These are phyloP conservation scores for Iberis pinnata DNA, from an alignment of 345 rosid species.

Conservation along the genomic window DNA sequence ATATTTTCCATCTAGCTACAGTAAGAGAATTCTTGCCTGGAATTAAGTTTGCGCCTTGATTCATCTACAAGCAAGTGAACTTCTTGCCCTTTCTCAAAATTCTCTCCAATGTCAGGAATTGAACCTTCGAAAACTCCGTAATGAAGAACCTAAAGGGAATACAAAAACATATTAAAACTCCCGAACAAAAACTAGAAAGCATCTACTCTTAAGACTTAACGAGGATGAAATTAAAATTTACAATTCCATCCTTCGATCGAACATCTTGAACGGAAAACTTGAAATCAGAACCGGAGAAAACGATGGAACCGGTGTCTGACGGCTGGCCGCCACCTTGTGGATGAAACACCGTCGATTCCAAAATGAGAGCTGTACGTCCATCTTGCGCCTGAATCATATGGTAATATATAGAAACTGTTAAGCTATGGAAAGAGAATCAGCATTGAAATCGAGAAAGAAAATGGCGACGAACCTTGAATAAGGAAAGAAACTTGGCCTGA, in stretches of 20 bases:
- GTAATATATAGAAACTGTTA: background rate
- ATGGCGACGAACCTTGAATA: conserved; percentile 32
- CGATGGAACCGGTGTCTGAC: conserved; percentile 57
- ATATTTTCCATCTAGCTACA: no score
- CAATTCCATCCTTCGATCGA: conserved; percentile 70
- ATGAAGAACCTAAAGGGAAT: conserved; percentile 61
- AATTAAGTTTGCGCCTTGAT: conserved; percentile 59
- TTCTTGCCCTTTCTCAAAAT: conserved; percentile 38
- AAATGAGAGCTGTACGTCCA: conserved; percentile 47
- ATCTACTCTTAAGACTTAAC: no score
- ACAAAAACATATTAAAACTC: no score
- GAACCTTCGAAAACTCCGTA: conserved; percentile 50
- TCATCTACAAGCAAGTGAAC: conserved; percentile 57
- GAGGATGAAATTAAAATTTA: no score
- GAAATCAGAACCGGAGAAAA: conserved; percentile 24
- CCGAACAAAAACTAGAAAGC: no score
- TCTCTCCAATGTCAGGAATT: conserved; percentile 29
- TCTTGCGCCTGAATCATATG: conserved; percentile 43
- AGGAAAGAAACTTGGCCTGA: conserved; percentile 34
- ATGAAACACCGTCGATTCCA: conserved; percentile 78
- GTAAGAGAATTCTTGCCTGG: conserved; percentile 40
- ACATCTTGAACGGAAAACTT: conserved; percentile 68
- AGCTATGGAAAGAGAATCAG: conserved; percentile 2
- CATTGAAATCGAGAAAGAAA: conserved; percentile 1
- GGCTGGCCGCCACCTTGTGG: conserved; percentile 99